Base-by-base conservation (phyloP, 805 yeast species). In the Clavispora fructus region DNA sequence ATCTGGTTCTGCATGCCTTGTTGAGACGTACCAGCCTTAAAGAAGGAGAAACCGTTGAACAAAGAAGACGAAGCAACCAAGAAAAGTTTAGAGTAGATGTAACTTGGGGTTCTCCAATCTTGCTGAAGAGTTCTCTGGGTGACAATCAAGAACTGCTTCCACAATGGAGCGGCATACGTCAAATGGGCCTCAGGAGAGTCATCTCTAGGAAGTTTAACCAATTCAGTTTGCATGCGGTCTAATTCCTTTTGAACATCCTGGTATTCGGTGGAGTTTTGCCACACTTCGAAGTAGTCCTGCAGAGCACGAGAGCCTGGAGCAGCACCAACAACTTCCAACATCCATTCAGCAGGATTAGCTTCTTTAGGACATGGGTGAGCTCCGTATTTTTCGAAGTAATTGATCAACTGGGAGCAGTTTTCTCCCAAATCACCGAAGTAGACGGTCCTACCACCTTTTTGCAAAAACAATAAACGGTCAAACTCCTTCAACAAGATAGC, bases 311-410 rank as follows among this genome's bases (percentile, higher is more conserved):
- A 79, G 44, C 89, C 90, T 7, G 90, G 90, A 31, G 90, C 89
- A 44, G 90, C 90, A 58, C 91, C 90, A 57, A 84, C 85, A 52
- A 83, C 86, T 51, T 85, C 85, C 65, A 89, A 72, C 95, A 89
- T 89, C 94, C 95, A 89, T 69, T 59, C 59, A 6, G 60, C 58
- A 5, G 58, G 58, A 41, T 55, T 55, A 10, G 58, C 58, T 17
- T 53, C 55, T 19, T 46, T 44, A 7, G 58, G 58, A 69, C 94
- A 86, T 44, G 75, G 73, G 49, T 82, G 77, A 35, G 91, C 89
- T 31, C 96, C 87, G 60, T 83, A 67, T 54, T 74, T 74, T 67
- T 85, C 91, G 58, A 85, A 85, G 63, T 85, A 86, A 47, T 71
- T 62, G 39, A 82, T 77, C 63, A 86, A 70, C 3, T 81, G 70